These are phyloP conservation scores for Spiromastix sp. DNA, from an alignment of 2,329 filamentous ascomycete species.

Conservation along the genomic window DNA sequence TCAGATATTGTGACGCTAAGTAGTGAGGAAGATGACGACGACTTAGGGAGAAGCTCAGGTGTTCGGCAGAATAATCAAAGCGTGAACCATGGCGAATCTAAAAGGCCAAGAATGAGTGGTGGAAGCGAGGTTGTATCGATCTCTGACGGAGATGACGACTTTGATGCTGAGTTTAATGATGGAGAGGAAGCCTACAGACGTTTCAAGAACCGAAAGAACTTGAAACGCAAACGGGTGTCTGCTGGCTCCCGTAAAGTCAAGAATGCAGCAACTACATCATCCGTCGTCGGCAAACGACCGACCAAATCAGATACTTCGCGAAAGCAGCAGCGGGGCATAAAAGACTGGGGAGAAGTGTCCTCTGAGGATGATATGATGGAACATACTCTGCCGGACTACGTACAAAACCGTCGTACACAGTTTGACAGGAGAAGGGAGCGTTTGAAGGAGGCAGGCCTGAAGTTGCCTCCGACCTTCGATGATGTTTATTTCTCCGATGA, in stretches of 20 bases:
- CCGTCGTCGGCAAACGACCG: constrained; percentile 27
- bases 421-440: constrained; percentile 55
- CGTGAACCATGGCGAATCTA: too few species aligned
- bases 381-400: constrained; percentile 58
- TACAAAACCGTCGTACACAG: constrained; percentile 54
- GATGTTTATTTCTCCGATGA: constrained; percentile 68
- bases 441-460: constrained; percentile 59
- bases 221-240: constrained; percentile 42
- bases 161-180: constrained; percentile 27
- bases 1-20: too few species aligned
- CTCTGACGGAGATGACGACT: constrained; percentile 19
- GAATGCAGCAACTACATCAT: constrained; percentile 32
- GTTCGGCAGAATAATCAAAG: too few species aligned
- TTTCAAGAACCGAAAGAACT: constrained; percentile 51
- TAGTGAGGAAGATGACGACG: too few species aligned
- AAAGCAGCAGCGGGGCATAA: constrained; percentile 23
- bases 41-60: too few species aligned
- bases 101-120: too few species aligned
- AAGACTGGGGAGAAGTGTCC: constrained; percentile 36
- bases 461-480: constrained; percentile 65
- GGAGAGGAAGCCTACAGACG: constrained; percentile 44
- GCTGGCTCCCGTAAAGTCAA: constrained; percentile 39
- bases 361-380: constrained; percentile 47
- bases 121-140: too few species aligned
- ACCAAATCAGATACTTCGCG: constrained; percentile 16